Base-by-base conservation (phyloP, 139 green algal genomes). In the Ettlia oleoabundans region DNA sequence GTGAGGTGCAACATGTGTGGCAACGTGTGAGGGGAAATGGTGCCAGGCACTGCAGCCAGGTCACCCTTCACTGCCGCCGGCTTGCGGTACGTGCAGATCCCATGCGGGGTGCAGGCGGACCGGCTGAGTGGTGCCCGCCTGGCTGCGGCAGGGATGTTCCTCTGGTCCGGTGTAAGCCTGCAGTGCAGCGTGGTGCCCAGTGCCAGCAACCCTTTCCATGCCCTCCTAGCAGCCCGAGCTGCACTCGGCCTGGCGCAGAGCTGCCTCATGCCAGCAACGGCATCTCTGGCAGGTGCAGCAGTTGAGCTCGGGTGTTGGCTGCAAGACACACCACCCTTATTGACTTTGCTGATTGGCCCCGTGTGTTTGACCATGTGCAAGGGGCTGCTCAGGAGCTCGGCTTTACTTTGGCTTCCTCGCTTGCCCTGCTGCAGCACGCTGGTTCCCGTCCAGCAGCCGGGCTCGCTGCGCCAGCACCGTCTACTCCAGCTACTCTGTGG, bases 401-500 rank as follows among this genome's bases (percentile, higher is more conserved):
- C n/a, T n/a, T n/a, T n/a, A n/a, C n/a, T n/a, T n/a, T n/a, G n/a
- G n/a, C n/a, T n/a, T n/a, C n/a, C n/a, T n/a, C n/a, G n/a, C n/a
- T n/a, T n/a, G n/a, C n/a, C n/a, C n/a, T n/a, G n/a, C n/a, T n/a
- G n/a, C n/a, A n/a, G 88, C 91, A 2, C 69, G 83, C 68, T 93
- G 86, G 84, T 90, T 96, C 32, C 86, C 92, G n/a, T 4, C 9
- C 75, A 9, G 69, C 18, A 53, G 74, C 9, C 84, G 88, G 61
- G 82, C 79, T 1, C 78, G 55, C 15, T 79, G 70, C 5, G 84
- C 92, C 10, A 84, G 90, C 7, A 65, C 78, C 3, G 81, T 93
- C 3, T 94, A 96, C 76, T 82, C 82, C 2, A 76, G 81, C 38
- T 96, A 89, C 84, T 93, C 86, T n/a, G 9, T 92, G 8, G 92